Percentiles rank a stretch among this genome's conserved stretches.
Evolutionary conservation across 139 green algal genomes (phyloP).

Genomic region (Volvox africanus): DNA sequence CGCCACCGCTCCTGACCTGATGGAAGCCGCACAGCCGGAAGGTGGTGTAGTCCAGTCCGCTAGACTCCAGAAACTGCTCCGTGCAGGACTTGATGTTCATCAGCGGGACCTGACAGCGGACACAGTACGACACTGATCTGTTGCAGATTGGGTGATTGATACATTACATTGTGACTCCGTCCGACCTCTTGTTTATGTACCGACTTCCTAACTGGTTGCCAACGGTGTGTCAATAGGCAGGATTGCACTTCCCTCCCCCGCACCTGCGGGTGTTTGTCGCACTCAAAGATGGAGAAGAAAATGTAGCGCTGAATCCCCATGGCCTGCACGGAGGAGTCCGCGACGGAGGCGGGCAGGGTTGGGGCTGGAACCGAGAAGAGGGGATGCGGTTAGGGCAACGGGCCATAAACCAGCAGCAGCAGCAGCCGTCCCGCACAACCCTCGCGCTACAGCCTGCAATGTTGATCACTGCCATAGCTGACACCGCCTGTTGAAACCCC

Average conservation of each 20-base stretch:
- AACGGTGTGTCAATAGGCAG: too few relatives aligned
- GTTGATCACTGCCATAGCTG: too few relatives aligned
- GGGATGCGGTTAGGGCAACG: background rate
- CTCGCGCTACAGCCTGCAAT: too few relatives aligned
- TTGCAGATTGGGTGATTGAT: too few relatives aligned
- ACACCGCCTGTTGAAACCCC: too few relatives aligned
- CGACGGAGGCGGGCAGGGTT: background rate
- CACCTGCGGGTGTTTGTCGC: conserved; percentile 91
- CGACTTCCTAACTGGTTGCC: too few relatives aligned
- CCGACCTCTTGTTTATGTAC: too few relatives aligned
- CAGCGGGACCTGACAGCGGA: conserved; percentile 75
- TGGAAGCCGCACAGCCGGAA: conserved; percentile 98
- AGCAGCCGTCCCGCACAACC: too few relatives aligned
- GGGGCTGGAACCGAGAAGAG: background rate
- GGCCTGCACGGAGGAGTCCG: conserved; percentile 72
- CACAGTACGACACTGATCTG: too few relatives aligned
- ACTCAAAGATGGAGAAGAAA: conserved; percentile 98
- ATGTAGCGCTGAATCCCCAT: conserved; percentile 98
- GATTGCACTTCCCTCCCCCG: too few relatives aligned
- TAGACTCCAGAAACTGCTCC: conserved; percentile 91
- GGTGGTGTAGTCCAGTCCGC: conserved; percentile 92
- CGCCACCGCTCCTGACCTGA: conserved; percentile 70
- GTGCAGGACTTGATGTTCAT: conserved; percentile 96
- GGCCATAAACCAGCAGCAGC: background rate
- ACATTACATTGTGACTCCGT: too few relatives aligned